phyloP scores from a whole-genome alignment of 768 basidiomycete genomes.

The Botryobasidium botryosum region DNA sequence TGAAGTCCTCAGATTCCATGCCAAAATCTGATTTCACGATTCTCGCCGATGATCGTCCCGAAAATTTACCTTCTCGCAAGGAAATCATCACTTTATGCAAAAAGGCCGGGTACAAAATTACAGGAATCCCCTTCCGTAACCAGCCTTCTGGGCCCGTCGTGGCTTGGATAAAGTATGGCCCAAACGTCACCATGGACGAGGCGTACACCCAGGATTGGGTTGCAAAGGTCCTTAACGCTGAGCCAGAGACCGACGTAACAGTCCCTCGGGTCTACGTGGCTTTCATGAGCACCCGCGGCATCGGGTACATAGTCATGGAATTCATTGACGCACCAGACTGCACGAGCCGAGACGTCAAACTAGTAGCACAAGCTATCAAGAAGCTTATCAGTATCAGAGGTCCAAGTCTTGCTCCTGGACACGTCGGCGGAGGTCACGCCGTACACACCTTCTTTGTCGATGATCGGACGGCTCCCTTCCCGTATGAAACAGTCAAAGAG shows the following conservation, averaged over 20 bases:
- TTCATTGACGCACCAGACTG: constrained; percentile 1
- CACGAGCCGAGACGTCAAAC: not conserved
- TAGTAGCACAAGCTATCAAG: constrained; percentile 1
- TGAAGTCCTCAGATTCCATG: too few relatives aligned
- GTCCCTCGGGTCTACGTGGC: constrained; percentile 4
- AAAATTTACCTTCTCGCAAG: too few relatives aligned
- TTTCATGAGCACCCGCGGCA: not conserved
- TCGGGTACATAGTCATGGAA: not conserved
- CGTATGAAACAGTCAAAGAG: constrained; percentile 2
- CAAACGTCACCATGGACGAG: not conserved
- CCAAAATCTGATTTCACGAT: too few relatives aligned
- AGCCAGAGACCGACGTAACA: not conserved
- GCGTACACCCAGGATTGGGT: constrained; percentile 2
- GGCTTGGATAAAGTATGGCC: constrained; percentile 3
- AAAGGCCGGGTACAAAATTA: not conserved
- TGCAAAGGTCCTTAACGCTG: not conserved
- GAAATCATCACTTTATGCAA: too few relatives aligned
- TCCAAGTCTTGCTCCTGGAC: not conserved
- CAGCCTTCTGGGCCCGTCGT: not conserved
- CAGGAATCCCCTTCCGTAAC: not conserved
- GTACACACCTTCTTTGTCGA: constrained; percentile 5
- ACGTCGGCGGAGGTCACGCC: not conserved
- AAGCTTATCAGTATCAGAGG: not conserved
- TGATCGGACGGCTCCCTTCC: not conserved
- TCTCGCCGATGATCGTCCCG: too few relatives aligned